phyloP scores from a whole-genome alignment of 2,329 filamentous ascomycete species.

The Diaporthe aspalathi region DNA sequence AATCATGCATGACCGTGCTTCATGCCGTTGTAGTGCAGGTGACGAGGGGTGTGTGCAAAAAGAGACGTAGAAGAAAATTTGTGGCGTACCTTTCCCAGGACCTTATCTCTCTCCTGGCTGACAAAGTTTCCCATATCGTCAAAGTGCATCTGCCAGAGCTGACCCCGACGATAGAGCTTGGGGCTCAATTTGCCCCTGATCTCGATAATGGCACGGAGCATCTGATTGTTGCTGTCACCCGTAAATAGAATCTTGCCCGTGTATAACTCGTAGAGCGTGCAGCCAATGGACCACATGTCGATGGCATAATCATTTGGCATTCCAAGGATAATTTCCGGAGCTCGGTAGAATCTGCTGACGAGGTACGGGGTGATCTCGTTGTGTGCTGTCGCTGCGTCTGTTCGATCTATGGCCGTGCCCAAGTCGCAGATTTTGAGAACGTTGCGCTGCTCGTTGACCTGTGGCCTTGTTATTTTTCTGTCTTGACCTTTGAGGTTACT shows the following conservation, averaged over 20 bases:
- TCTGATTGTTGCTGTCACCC: slow-evolving; percentile 96
- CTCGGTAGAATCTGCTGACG: slow-evolving; percentile 96
- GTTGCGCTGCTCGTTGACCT: slow-evolving; percentile 84
- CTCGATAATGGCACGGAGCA: slow-evolving; percentile 97
- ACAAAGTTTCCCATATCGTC: slow-evolving; percentile 86
- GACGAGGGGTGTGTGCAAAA: slow-evolving; percentile 32
- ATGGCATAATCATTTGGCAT: slow-evolving; percentile 94
- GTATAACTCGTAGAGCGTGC: slow-evolving; percentile 95
- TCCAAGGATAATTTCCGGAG: slow-evolving; percentile 96
- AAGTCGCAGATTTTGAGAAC: slow-evolving; percentile 95
- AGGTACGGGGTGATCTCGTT: slow-evolving; percentile 95
- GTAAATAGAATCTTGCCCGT: slow-evolving; percentile 98
- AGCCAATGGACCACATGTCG: slow-evolving; percentile 98
- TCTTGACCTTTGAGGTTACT: neutral
- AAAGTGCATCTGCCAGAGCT: slow-evolving; percentile 82
- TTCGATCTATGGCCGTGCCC: slow-evolving; percentile 92
- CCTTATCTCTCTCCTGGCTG: slow-evolving; percentile 86
- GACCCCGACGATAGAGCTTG: slow-evolving; percentile 86
- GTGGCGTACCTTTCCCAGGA: slow-evolving; percentile 79
- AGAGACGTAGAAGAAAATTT: slow-evolving; percentile 33
- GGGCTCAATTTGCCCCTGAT: slow-evolving; percentile 91
- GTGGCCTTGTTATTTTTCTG: slow-evolving; percentile 44
- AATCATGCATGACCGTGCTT: slow-evolving; percentile 13
- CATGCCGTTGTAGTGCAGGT: slow-evolving; percentile 25
- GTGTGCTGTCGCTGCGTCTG: slow-evolving; percentile 76